phyloP scores from a whole-genome alignment of 306 rosid species.

The Malus fusca region DNA sequence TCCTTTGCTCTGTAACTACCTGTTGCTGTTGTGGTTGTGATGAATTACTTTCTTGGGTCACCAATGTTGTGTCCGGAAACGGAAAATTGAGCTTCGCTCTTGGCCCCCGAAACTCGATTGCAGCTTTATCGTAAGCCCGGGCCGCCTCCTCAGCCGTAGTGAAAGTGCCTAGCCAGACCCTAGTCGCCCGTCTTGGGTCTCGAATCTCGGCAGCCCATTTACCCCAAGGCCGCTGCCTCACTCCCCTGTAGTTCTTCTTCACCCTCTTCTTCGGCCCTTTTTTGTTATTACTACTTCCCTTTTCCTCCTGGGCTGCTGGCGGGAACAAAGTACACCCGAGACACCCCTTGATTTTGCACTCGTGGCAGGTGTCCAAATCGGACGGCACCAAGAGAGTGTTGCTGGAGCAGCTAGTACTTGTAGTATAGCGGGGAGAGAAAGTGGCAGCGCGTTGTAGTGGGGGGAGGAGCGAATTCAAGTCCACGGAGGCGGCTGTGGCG shows the following conservation, averaged over 20 bases:
- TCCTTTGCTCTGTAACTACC: not conserved
- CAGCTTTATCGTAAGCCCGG: constrained; percentile 72
- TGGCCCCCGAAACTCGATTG: constrained; percentile 82
- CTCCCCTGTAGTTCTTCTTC: constrained; percentile 83
- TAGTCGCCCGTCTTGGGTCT: constrained; percentile 55
- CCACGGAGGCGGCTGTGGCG: constrained; percentile 5
- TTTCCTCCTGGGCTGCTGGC: constrained; percentile 17
- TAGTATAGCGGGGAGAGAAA: not conserved
- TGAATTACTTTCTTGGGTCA: not conserved
- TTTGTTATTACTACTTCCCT: not conserved
- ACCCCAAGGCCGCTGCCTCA: constrained; percentile 93
- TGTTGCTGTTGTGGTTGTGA: not conserved
- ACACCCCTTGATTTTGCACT: constrained; percentile 50
- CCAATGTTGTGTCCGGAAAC: constrained; percentile 38
- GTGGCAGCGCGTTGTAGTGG: not conserved
- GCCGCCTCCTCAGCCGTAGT: constrained; percentile 80
- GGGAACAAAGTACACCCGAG: constrained; percentile 59
- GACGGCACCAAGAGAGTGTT: not conserved
- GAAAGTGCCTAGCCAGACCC: constrained; percentile 92
- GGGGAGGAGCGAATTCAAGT: not conserved
- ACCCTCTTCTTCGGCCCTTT: constrained; percentile 25
- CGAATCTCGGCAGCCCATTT: constrained; percentile 96
- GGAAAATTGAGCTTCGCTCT: constrained; percentile 91
- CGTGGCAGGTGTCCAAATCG: constrained; percentile 35
- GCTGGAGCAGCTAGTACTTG: not conserved